These are phyloP conservation scores for Globisporangium nagaii DNA, from an alignment of 352 stramenopile genomes.

Conservation along the genomic window DNA sequence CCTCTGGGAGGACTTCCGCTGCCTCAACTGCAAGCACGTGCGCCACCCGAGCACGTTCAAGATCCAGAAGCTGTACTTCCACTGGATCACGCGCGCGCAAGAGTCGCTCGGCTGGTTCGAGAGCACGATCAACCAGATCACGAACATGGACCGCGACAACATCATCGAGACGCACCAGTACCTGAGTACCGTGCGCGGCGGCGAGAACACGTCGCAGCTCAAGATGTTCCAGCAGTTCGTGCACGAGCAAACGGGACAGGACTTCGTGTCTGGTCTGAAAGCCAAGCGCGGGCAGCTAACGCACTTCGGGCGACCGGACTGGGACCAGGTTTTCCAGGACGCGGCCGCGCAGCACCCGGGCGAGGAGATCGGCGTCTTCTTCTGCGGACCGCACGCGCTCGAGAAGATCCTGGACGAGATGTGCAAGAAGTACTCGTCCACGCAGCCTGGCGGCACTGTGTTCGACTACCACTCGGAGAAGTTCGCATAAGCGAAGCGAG, in stretches of 20 bases:
- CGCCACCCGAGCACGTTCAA: conserved; percentile 64
- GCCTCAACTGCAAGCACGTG: conserved; percentile 67
- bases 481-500: conserved; percentile 38
- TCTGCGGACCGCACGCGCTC: conserved; percentile 77
- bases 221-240: conserved; percentile 86
- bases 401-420: conserved; percentile 68
- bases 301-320: conserved; percentile 85
- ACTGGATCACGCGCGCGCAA: conserved; percentile 79
- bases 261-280: conserved; percentile 75
- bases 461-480: conserved; percentile 87
- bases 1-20: conserved; percentile 71
- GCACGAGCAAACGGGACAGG: conserved; percentile 65
- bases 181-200: conserved; percentile 71
- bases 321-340: conserved; percentile 68
- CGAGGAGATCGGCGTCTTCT: conserved; percentile 84
- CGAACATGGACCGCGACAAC: conserved; percentile 68
- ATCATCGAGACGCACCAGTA: conserved; percentile 83
- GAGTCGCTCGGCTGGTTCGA: conserved; percentile 83
- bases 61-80: conserved; percentile 84
- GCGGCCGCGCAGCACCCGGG: conserved; percentile 37
- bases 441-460: conserved; percentile 37
- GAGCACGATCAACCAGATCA: conserved; percentile 83
- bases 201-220: conserved; percentile 66
- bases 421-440: conserved; percentile 66
- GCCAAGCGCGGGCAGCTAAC: conserved; percentile 63